Evolutionary conservation across 495 filamentous ascomycete species (phyloP).

Genomic region (Daldinia childiae): DNA sequence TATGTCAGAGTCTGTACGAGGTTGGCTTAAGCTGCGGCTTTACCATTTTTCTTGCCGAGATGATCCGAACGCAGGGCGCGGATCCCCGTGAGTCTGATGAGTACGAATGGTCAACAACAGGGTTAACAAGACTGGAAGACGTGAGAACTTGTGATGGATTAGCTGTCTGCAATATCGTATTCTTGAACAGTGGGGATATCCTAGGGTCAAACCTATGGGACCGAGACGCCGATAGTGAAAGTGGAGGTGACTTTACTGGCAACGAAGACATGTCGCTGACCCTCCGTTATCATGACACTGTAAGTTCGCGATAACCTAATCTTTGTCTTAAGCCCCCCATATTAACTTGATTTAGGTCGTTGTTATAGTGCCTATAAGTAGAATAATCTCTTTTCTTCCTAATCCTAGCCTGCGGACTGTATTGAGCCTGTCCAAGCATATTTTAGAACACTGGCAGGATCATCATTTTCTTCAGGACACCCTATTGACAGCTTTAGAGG

Average conservation of each 20-base stretch:
- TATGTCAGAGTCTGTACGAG: conserved; percentile 28
- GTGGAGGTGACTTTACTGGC: conserved; percentile 21
- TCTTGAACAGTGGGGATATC: conserved; percentile 3
- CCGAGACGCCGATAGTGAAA: conserved; percentile 14
- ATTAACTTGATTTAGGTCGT: conserved; percentile 16
- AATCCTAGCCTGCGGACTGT: neutral
- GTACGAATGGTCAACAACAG: neutral
- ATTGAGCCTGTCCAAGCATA: neutral
- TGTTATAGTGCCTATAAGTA: conserved; percentile 8
- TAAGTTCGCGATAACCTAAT: neutral
- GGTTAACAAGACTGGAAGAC: conserved; percentile 5
- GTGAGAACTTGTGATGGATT: conserved; percentile 23
- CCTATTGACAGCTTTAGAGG: neutral
- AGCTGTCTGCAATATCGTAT: neutral
- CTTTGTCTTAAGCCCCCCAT: neutral
- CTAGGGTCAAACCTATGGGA: conserved; percentile 20
- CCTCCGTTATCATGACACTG: conserved; percentile 28
- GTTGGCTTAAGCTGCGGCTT: conserved; percentile 14
- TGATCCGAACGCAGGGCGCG: conserved; percentile 13
- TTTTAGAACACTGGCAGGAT: neutral
- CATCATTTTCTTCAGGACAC: neutral
- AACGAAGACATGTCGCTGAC: conserved; percentile 27
- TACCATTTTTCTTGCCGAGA: conserved; percentile 13
- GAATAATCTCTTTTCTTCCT: neutral
- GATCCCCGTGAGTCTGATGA: neutral